Evolutionary conservation across 2,329 filamentous ascomycete species (phyloP), one percentile per base, ranked within the genome.

Genomic region (Cytospora paraplurivora): DNA sequence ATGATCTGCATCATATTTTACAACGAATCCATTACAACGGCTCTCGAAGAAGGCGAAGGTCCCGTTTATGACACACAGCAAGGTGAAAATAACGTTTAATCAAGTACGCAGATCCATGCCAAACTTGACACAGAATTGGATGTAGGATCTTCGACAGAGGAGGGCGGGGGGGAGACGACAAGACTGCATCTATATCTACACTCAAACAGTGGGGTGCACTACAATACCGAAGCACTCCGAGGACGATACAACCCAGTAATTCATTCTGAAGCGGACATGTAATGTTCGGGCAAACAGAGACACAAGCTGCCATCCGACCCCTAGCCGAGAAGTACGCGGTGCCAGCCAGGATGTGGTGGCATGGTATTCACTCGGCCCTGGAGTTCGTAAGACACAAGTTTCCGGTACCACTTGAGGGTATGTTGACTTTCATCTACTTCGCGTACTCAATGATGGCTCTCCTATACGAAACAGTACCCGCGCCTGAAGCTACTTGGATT

Each of bases 291-390:
- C 84, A 92, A 68, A 86, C 84, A 0, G 83, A 88, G 57, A 91
- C 87, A 0, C 77, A 87, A n/a, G n/a, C n/a, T n/a, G n/a, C n/a
- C n/a, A n/a, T 98, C 0, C 82, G 85, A 4, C 79, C 85, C 0
- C 75, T 97, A 0, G 89, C 93, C 0, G 83, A 83, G 0, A 94
- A 95, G 67, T 96, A 97, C 69, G 87, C 88, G 0, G 97, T 98
- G 91, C 93, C 93, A 0, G 92, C 91, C 0, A 81, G 93, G 0
- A 95, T 98, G 91, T 98, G 94, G 95, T 83, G 92, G 0, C 91
- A 96, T 70, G 94, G 91, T 0, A 97, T 98, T 4, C 92, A 96
- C 71, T 88, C 87, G 0, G 94, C 94, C 63, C 80, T 96, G 0
- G 92, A 96, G 68, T 73, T 96, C 0, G 74, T 96, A 0, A 81